Evolutionary conservation across 495 filamentous ascomycete genomes (phyloP), one percentile per base, ranked within the genome.

Genomic region (Viridothelium virens): DNA sequence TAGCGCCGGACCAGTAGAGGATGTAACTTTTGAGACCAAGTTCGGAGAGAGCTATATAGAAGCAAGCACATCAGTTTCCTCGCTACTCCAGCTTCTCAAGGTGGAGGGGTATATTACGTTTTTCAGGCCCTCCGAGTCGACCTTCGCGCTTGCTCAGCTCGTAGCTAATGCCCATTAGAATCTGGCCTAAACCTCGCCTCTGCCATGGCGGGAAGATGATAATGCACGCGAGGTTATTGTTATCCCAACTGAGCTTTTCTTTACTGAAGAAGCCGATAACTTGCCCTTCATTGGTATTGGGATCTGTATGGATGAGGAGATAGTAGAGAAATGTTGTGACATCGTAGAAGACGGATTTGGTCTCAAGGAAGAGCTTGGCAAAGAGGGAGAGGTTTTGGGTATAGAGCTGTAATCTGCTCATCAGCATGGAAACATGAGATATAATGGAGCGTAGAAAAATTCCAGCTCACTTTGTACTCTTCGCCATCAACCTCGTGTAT

Each of bases 331-430:
- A 99, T 65, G 89, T 90, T 44, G 86, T 86, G 67, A 96, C 91
- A 72, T 97, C 95, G 80, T 95, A 99, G 78, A 96, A 97, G 67
- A 99, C 92, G 31, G 91, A 95, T 75, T 99, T 99, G 74, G 92
- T 96, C 74, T 97, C 92, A 64, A 98, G 87, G 76, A 96, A 98
- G 63, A 98, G 84, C 73, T 97, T 97, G n/a, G 91, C 91, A 76
- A 97, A 96, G 48, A 98, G 87, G 25, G 90, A 96, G 64, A 98
- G 83, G 73, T 96, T 96, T 77, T 97, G 94, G 68, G 90, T 90
- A 77, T 92, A 98, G 14, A 96, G 84, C 85, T 96, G 65, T 61
- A 36, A 25, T 25, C 3, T 25, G 31, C 7, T n/a, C 14, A 63
- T 50, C 31, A 67, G 44, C 56, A 64, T 16, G 3, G 3, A 9